These are phyloP conservation scores for Colletotrichum sp. DNA, from an alignment of 2,329 filamentous ascomycete species.

Conservation along the genomic window DNA sequence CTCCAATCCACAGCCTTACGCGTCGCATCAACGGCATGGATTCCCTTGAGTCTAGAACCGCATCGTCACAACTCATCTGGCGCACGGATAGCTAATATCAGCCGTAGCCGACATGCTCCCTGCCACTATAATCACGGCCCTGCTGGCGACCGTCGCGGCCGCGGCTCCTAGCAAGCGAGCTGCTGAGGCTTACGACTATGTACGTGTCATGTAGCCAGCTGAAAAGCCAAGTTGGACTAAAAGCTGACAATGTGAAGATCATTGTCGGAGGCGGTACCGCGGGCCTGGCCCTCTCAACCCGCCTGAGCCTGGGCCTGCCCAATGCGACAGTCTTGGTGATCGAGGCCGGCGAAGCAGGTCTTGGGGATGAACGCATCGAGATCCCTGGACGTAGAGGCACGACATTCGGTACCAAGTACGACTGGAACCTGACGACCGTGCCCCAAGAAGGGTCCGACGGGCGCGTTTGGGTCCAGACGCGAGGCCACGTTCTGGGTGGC, in stretches of 20 bases:
- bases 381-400: constrained; percentile 28
- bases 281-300: constrained; percentile 13
- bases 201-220: neutral
- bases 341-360: constrained; percentile 30
- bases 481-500: constrained; percentile 51
- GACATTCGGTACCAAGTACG: constrained; percentile 24
- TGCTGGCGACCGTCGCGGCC: neutral
- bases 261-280: constrained; percentile 20
- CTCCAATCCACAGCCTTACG: neutral
- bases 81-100: neutral
- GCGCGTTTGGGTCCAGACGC: constrained; percentile 39
- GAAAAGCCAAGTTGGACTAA: neutral
- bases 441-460: constrained; percentile 41
- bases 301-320: constrained; percentile 23
- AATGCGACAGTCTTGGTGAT: constrained; percentile 29
- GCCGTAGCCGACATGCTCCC: neutral
- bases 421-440: constrained; percentile 45
- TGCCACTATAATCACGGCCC: neutral
- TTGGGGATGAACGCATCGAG: constrained; percentile 27
- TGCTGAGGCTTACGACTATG: neutral
- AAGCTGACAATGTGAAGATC: neutral
- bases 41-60: neutral
- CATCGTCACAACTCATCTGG: neutral
- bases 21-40: neutral
- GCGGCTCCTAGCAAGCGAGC: neutral